Conservation (phyloP, 73 alveolate species). For the Blepharisma japonicum region DNA sequence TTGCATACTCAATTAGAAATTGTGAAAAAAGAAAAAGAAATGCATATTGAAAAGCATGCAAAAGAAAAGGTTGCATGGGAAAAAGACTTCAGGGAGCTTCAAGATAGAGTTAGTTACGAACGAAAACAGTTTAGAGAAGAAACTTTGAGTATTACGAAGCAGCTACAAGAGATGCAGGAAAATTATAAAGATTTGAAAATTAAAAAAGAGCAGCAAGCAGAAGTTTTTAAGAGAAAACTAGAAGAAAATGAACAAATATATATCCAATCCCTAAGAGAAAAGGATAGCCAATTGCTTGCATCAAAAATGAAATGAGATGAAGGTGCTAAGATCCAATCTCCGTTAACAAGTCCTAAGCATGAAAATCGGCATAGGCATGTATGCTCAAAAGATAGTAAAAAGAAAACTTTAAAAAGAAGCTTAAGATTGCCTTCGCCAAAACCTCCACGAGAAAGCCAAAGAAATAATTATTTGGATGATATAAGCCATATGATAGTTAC, state of each 20-base stretch:
- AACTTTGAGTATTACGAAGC: neutral
- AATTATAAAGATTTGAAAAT: neutral
- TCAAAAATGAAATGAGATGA: neutral
- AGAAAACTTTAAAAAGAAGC: too few relatives aligned
- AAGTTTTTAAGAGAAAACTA: neutral
- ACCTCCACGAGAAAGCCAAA: neutral
- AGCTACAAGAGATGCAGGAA: neutral
- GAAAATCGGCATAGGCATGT: too few relatives aligned
- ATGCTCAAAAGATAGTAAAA: too few relatives aligned
- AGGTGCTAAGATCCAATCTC: neutral
- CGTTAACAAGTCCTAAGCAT: too few relatives aligned
- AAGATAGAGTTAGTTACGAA: neutral
- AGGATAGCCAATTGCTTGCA: neutral
- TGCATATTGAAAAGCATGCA: constrained; percentile 20
- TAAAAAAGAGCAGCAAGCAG: neutral
- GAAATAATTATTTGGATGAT: neutral
- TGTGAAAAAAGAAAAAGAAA: constrained; percentile 24
- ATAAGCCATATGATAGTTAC: constrained; percentile 14
- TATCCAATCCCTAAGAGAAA: neutral
- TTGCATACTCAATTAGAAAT: neutral
- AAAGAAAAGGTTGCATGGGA: constrained; percentile 9
- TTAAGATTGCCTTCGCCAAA: too few relatives aligned
- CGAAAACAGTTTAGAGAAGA: neutral
- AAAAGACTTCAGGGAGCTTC: neutral
- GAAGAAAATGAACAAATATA: neutral